Evolutionary conservation across 768 basidiomycete species (phyloP).

Genomic region (Hygrocybe coccinea): DNA sequence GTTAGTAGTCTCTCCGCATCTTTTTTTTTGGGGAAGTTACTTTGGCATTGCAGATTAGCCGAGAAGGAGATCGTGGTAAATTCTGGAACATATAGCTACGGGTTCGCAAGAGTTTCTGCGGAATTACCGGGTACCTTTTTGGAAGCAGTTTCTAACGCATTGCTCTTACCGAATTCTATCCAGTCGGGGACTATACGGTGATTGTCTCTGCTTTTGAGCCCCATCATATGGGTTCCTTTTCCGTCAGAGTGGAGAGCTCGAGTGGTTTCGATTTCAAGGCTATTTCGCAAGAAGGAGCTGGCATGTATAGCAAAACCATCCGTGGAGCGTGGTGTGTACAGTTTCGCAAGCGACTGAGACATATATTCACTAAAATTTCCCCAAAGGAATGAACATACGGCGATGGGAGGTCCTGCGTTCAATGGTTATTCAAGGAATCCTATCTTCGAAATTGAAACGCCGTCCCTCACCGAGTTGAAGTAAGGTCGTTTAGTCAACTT

Average conservation of each 20-base stretch:
- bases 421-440: slow-evolving; percentile 67
- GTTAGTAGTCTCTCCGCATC: slow-evolving; percentile 43
- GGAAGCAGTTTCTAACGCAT: background rate
- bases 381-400: slow-evolving; percentile 45
- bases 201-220: slow-evolving; percentile 86
- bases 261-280: slow-evolving; percentile 54
- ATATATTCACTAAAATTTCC: background rate
- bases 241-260: slow-evolving; percentile 59
- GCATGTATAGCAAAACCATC: slow-evolving; percentile 72
- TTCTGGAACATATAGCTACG: slow-evolving; percentile 80
- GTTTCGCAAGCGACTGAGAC: background rate
- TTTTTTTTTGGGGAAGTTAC: background rate
- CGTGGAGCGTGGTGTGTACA: slow-evolving; percentile 65
- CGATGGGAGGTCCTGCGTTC: slow-evolving; percentile 67
- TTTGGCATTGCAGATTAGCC: slow-evolving; percentile 37
- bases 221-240: slow-evolving; percentile 58
- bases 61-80: slow-evolving; percentile 67
- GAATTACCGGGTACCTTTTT: slow-evolving; percentile 48
- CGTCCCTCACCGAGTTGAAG: slow-evolving; percentile 53
- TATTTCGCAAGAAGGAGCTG: slow-evolving; percentile 84
- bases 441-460: slow-evolving; percentile 54
- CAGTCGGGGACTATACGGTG: slow-evolving; percentile 77
- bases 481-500: slow-evolving; percentile 27
- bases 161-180: background rate
- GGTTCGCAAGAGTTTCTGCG: slow-evolving; percentile 53